Percentiles rank a stretch among this genome's conserved stretches.
These are phyloP conservation scores for Fusarium cicatricum DNA, from an alignment of 2,329 filamentous ascomycete genomes.

Conservation along the genomic window DNA sequence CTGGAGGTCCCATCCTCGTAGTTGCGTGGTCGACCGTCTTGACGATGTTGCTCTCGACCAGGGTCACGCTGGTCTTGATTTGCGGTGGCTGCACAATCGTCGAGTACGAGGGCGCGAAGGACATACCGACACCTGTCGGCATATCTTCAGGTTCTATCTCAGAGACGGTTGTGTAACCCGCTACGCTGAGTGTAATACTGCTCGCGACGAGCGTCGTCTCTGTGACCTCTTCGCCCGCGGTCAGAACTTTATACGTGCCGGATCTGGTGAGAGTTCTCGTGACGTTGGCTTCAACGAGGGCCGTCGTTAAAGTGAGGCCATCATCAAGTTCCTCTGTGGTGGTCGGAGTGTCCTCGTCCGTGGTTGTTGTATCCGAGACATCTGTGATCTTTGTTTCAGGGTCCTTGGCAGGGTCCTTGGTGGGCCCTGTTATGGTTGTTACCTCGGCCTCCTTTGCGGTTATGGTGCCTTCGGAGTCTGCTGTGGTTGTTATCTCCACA, in stretches of 20 bases:
- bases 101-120: background rate
- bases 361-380: background rate
- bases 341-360: background rate
- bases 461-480: background rate
- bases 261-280: conserved; percentile 18
- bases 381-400: conserved; percentile 3
- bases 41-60: conserved; percentile 5
- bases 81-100: conserved; percentile 5
- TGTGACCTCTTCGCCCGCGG: conserved; percentile 6
- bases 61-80: conserved; percentile 12
- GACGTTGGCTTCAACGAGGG: conserved; percentile 19
- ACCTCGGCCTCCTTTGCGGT: background rate
- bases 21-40: conserved; percentile 10
- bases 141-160: background rate
- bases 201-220: background rate
- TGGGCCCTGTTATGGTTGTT: background rate
- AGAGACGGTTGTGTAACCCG: background rate
- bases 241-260: conserved; percentile 7
- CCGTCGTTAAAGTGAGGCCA: conserved; percentile 16
- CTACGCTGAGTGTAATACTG: background rate
- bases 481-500: background rate
- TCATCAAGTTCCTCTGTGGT: conserved; percentile 1
- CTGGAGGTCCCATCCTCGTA: conserved; percentile 15
- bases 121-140: no score
- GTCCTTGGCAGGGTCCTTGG: background rate